Evolutionary conservation across 495 filamentous ascomycete species (phyloP), one percentile per base, ranked within the genome.

Genomic region (Astrothelium subdiscretum): DNA sequence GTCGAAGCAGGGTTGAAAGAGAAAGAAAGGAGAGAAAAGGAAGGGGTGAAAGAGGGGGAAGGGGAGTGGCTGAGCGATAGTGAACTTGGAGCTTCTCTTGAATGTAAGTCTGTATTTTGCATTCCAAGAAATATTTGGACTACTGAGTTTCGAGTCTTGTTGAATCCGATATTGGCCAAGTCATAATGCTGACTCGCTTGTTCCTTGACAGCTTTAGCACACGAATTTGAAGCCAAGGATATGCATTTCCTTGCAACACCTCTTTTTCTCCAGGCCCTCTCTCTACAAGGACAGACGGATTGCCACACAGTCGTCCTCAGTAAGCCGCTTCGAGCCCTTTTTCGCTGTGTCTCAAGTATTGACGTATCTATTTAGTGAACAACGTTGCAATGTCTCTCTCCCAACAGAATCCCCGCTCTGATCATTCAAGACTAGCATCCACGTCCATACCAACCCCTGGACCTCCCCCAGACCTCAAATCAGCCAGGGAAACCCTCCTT

Each of bases 201-300:
- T 54, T 24, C n/a, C 20, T 15, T 54, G 8, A 11, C 29, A 85
- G 87, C 87, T 3, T 79, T 97, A 27, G 92, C 81, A 22, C 76
- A 82, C 31, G 82, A 83, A 65, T 97, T 95, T 74, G 81, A 84
- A 63, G 75, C 76, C 51, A 83, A 83, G 67, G 77, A 85, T 58
- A 81, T 85, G 63, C 81, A 87, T 65, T 88, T 89, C 62, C 84
- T 96, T 8, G 88, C 94, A 18, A 80, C 89, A 31, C 92, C 92
- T n/a, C 77, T 97, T 38, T 95, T 89, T 71, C 80, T 97, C 65
- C 91, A 92, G 65, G 88, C 91, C 2, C 75, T 96, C 43, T 76
- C 83, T 31, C 69, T 92, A 27, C 67, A 81, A 59, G 71, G 79
- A 13, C 68, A 69, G 1, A 77, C 75, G n/a, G 75, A 75, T 32